Evolutionary conservation across 164 flowering plant genomes (phyloP).

Genomic region (Aristolochia californica): DNA sequence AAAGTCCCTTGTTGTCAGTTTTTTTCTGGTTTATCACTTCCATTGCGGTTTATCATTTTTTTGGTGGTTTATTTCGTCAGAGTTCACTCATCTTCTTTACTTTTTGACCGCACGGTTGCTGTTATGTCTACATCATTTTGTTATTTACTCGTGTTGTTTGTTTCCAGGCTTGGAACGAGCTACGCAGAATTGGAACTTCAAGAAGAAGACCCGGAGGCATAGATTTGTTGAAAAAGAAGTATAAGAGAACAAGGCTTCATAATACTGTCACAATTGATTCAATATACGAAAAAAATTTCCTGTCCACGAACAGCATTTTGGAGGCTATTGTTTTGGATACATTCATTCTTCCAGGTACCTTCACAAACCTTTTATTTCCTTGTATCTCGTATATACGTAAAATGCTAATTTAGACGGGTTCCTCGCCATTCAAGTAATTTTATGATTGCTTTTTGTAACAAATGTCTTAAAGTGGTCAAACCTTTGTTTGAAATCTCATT

Average conservation of each 20-base stretch:
- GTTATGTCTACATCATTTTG: neutral
- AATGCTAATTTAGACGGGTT: no score
- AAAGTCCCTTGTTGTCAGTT: neutral
- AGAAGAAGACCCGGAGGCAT: conserved; percentile 43
- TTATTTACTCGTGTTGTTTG: neutral
- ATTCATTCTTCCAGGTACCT: conserved; percentile 69
- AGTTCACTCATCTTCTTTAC: neutral
- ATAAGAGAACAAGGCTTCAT: conserved; percentile 51
- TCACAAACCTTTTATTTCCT: neutral
- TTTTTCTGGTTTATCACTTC: neutral
- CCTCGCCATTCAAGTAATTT: no score
- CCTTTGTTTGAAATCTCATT: no score
- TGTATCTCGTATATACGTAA: no score
- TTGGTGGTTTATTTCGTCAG: neutral
- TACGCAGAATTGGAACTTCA: conserved; percentile 32
- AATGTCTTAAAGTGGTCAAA: no score
- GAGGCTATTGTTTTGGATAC: conserved; percentile 68
- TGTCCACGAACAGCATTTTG: conserved; percentile 57
- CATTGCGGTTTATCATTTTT: neutral
- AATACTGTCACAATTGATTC: conserved; percentile 74
- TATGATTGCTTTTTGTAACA: no score
- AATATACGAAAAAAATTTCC: conserved; percentile 69
- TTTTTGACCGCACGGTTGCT: neutral
- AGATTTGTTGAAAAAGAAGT: conserved; percentile 43
- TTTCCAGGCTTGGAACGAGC: conserved; percentile 77